Base-by-base conservation (phyloP, 345 rosid species). In the Combretum micranthum region DNA sequence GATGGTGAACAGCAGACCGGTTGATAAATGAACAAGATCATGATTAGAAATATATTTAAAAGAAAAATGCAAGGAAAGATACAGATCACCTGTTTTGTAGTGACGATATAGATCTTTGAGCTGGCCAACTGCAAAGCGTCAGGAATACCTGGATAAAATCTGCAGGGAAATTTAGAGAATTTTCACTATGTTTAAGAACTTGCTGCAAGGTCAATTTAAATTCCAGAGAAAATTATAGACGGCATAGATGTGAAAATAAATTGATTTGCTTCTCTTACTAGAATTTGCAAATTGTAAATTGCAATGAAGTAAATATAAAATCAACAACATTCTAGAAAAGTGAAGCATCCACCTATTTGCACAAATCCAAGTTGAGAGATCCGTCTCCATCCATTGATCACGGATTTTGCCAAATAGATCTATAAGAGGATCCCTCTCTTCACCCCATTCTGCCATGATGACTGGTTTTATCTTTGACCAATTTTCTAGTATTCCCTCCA, bases 131-230 rank as follows among this genome's bases (percentile, higher is more conserved):
- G 84, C 32, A 92, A 56, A 43, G 96, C 95, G 48, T 92, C 96
- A 53, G 95, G 75, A 50, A 88, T 83, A 62, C 95, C 98, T 1
- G 95, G 96, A 75, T 88, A 88, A 61, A 92, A 81, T 72, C 95
- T 88, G 80, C 71, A 72, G 32, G 20, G 60, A 55, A 65, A n/a
- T 52, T 46, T 15, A 60, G 37, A n/a, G n/a, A 49, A 23, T 50
- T 64, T n/a, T 23, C 50, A 17, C 15, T 12, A 42, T 23, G 12
- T 37, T 11, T 32, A n/a, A 47, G 14, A 20, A 22, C 21, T 14
- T 23, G 42, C 5, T 17, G 45, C 3, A 0, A 15, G 20, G 4
- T 44, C 57, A 2, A 4, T 42, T n/a, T 4, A 54, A 44, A 44
- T 54, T 17, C 6, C 39, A 32, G 39, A 32, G 10, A 32, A 9